A percentile compares a stretch with the other conserved stretches of the same genome.
phyloP scores from a whole-genome alignment of 148 eudicot genomes.

The Tetragonia tetragonoides region DNA sequence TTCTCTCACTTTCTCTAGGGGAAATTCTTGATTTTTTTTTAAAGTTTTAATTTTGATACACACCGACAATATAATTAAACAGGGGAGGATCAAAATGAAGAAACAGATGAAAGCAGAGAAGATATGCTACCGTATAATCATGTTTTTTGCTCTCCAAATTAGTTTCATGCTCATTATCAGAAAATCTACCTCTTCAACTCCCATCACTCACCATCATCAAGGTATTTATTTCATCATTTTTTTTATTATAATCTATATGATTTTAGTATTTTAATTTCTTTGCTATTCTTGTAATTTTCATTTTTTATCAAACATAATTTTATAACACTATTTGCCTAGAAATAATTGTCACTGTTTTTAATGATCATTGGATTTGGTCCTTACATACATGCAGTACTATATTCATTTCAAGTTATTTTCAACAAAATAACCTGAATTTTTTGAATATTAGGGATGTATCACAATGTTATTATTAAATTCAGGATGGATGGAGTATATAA shows the following conservation, averaged over 20 bases:
- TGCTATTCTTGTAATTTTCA: too few species aligned
- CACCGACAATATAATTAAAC: neutral
- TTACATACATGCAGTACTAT: too few species aligned
- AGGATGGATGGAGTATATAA: neutral
- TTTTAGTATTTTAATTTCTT: neutral
- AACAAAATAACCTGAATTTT: too few species aligned
- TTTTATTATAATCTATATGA: neutral
- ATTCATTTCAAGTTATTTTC: too few species aligned
- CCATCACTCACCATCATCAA: neutral
- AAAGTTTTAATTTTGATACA: neutral
- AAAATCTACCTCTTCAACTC: neutral
- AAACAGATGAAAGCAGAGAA: slow-evolving; percentile 19
- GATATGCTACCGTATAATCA: slow-evolving; percentile 17
- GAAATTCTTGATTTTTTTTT: neutral
- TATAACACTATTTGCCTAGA: too few species aligned
- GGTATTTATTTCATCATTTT: neutral
- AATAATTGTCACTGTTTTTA: too few species aligned
- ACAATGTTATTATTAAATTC: neutral
- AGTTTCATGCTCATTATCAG: slow-evolving; percentile 20
- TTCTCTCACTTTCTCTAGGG: too few species aligned
- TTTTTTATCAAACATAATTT: too few species aligned
- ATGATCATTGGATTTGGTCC: too few species aligned
- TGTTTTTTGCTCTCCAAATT: slow-evolving; percentile 27
- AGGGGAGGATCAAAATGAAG: slow-evolving; percentile 5
- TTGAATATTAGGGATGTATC: neutral